Base-by-base conservation (phyloP, 306 rosid genomes). In the Lathyrus tuberosus region DNA sequence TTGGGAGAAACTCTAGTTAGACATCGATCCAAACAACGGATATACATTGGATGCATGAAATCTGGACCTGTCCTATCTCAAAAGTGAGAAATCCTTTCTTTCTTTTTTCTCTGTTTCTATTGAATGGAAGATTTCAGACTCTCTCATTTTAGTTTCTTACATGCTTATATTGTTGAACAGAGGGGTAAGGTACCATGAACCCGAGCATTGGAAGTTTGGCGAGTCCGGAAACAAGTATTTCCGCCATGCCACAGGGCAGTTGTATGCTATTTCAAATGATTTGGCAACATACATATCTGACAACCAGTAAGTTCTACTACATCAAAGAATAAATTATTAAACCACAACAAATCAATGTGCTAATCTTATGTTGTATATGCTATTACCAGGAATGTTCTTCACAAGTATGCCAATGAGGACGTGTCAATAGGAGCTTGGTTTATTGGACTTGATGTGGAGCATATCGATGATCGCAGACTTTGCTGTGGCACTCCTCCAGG, bases 401-500 rank as follows among this genome's bases (percentile, higher is more conserved):
- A 95, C 83, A 95, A 79, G 90, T 95, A 87, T 73, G 99, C 99
- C 41, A 95, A 95, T 15, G 99, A 95, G 85, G 99, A 95, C 72
- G 97, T 95, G 28, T 89, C 99, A 5, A 78, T 91, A 64, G 97
- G 99, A 78, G 83, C 99, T 71, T 95, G 97, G 99, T 95, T 95
- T 60, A 87, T 95, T 59, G 99, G 99, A 72, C 93, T 95, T 47
- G 97, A 95, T 71, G 96, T 57, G 61, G 88, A 91, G 70, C 97
- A 95, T 76, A 87, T 95, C 10, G 97, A 95, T 69, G 99, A 95
- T 70, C 77, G 99, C 48, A 84, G 97, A 76, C 85, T 95, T 37
- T 95, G 99, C 58, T 95, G 97, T 54, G 96, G 99, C 69, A 95
- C 97, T 40, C 97, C 96, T 64, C 99, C 99, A 13, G 99, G 99